These are phyloP conservation scores for Bremia lactucae DNA, from an alignment of 352 stramenopile species.

Conservation along the genomic window DNA sequence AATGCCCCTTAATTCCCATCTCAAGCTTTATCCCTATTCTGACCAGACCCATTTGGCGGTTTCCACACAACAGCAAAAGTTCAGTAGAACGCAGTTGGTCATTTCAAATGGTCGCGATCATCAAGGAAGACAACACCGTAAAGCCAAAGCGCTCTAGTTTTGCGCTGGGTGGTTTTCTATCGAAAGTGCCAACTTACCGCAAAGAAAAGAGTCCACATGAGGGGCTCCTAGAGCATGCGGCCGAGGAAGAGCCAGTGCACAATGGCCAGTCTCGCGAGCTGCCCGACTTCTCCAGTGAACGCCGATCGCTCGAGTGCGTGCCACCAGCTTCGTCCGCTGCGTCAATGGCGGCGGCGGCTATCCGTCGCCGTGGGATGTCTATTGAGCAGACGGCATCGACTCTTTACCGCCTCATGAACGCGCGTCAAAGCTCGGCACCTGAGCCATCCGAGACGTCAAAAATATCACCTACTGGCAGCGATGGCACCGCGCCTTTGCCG, in stretches of 20 bases:
- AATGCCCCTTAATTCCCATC: neutral
- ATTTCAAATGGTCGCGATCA: slow-evolving; percentile 32
- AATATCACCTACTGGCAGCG: slow-evolving; percentile 22
- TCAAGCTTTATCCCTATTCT: slow-evolving; percentile 6
- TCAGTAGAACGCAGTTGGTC: slow-evolving; percentile 8
- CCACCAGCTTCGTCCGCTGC: slow-evolving; percentile 21
- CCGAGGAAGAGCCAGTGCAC: slow-evolving; percentile 18
- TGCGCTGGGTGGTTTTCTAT: slow-evolving; percentile 43
- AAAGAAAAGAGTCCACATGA: slow-evolving; percentile 19
- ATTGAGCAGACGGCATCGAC: slow-evolving; percentile 44
- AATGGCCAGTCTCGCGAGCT: slow-evolving; percentile 36
- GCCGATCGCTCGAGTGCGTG: slow-evolving; percentile 35
- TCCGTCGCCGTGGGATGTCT: slow-evolving; percentile 36
- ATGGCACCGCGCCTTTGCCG: slow-evolving; percentile 14
- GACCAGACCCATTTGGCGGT: neutral
- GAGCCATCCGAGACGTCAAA: slow-evolving; percentile 12
- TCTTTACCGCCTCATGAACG: slow-evolving; percentile 42
- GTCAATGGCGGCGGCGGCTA: slow-evolving; percentile 13
- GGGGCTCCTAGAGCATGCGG: slow-evolving; percentile 9
- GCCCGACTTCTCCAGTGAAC: slow-evolving; percentile 30
- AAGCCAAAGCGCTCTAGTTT: slow-evolving; percentile 42
- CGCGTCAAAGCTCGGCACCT: slow-evolving; percentile 31
- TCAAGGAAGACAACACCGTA: slow-evolving; percentile 20
- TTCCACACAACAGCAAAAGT: slow-evolving; percentile 14
- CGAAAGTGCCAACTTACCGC: slow-evolving; percentile 43